These are phyloP conservation scores for Cyberlindnera xylosilytica DNA, from an alignment of 805 yeast genomes.

Conservation along the genomic window DNA sequence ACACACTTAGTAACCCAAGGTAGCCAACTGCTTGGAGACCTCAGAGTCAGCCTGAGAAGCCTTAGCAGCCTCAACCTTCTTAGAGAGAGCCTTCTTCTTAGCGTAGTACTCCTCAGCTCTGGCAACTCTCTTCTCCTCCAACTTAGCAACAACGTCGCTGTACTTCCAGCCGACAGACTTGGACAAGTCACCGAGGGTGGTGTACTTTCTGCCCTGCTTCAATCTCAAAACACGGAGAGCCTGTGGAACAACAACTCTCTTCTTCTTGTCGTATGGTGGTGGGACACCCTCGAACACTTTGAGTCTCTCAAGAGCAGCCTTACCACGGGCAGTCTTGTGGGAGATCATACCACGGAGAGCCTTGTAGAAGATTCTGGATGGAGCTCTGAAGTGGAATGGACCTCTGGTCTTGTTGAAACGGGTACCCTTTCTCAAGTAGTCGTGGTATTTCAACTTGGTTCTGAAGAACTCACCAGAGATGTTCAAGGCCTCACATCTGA, in stretches of 20 bases:
- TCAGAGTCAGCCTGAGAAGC: slow-evolving; percentile 87
- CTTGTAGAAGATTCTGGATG: slow-evolving; percentile 99
- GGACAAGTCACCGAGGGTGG: slow-evolving; percentile 95
- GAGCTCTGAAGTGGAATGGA: slow-evolving; percentile 99
- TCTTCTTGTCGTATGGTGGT: slow-evolving; percentile 99
- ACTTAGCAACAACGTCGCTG: slow-evolving; percentile 95
- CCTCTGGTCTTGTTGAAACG: slow-evolving; percentile 98
- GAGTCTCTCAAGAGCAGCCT: slow-evolving; percentile 98
- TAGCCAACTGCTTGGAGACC: slow-evolving; percentile 89
- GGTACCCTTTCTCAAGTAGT: slow-evolving; percentile 98
- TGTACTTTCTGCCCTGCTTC: slow-evolving; percentile 99
- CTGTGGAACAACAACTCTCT: slow-evolving; percentile 99
- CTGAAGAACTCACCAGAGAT: slow-evolving; percentile 99
- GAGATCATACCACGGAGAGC: slow-evolving; percentile 99
- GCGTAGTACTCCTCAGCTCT: slow-evolving; percentile 99
- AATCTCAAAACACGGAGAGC: slow-evolving; percentile 98
- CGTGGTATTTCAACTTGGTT: slow-evolving; percentile 99
- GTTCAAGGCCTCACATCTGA: slow-evolving; percentile 97
- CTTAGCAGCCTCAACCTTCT: slow-evolving; percentile 86
- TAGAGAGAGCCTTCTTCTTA: slow-evolving; percentile 93
- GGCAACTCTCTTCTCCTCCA: slow-evolving; percentile 99
- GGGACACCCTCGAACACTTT: slow-evolving; percentile 99
- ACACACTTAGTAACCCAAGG: slow-evolving; percentile 87
- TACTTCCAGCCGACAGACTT: slow-evolving; percentile 99
- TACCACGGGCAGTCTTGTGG: slow-evolving; percentile 99